These are phyloP conservation scores for Carex parvula DNA, from an alignment of 176 grass and related monocot genomes.

Conservation along the genomic window DNA sequence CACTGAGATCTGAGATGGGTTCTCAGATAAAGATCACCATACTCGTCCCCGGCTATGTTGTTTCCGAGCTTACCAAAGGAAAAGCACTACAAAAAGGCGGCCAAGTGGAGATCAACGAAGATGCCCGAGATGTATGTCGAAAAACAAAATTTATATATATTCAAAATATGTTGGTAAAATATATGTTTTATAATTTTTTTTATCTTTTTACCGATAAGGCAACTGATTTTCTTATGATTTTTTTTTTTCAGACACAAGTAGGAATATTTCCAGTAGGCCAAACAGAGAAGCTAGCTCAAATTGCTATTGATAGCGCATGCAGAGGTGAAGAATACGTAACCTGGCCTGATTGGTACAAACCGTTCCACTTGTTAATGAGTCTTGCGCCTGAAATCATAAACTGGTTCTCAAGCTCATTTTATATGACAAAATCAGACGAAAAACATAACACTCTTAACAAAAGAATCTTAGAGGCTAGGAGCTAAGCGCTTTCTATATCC, in stretches of 20 bases:
- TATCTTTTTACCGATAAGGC: background rate
- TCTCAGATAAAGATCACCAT: slow-evolving; percentile 63
- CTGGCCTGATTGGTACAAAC: slow-evolving; percentile 84
- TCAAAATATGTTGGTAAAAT: background rate
- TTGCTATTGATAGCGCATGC: slow-evolving; percentile 57
- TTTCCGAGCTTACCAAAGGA: slow-evolving; percentile 80
- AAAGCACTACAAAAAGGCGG: slow-evolving; percentile 70
- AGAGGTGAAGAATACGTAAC: slow-evolving; percentile 54
- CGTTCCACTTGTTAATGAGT: slow-evolving; percentile 75
- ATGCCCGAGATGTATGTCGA: slow-evolving; percentile 43
- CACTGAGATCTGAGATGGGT: slow-evolving; percentile 57
- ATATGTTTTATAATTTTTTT: background rate
- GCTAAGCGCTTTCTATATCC: slow-evolving; percentile 57
- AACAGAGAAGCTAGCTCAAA: slow-evolving; percentile 49
- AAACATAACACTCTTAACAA: slow-evolving; percentile 50
- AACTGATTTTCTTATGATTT: background rate
- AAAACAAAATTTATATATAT: background rate
- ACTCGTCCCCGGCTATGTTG: slow-evolving; percentile 63
- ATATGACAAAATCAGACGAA: slow-evolving; percentile 41
- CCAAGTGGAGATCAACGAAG: slow-evolving; percentile 55
- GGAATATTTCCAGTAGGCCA: slow-evolving; percentile 61
- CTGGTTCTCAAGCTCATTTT: slow-evolving; percentile 63
- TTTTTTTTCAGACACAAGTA: slow-evolving; percentile 40
- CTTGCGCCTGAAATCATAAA: slow-evolving; percentile 63
- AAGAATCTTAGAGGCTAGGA: slow-evolving; percentile 55